Evolutionary conservation across 2,329 filamentous ascomycete genomes (phyloP).

Genomic region (Paraphaeosphaeria sporulosa): DNA sequence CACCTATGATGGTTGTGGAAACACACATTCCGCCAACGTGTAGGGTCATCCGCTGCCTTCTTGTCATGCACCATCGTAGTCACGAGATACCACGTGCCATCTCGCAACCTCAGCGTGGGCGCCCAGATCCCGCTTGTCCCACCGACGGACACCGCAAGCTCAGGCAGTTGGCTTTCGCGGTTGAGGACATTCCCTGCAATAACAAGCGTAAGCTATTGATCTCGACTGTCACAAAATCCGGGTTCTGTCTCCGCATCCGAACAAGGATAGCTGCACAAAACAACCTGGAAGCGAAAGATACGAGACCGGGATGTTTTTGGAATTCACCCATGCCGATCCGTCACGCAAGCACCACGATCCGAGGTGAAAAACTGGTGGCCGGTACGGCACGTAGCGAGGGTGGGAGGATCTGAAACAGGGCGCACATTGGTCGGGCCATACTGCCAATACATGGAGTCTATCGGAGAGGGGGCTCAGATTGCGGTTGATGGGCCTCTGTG

Average conservation of each 20-base stretch:
- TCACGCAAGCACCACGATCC: constrained; percentile 10
- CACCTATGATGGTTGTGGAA: not conserved
- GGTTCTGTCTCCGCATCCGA: not conserved
- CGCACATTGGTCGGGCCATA: not conserved
- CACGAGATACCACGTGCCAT: constrained; percentile 53
- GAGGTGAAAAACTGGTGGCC: constrained; percentile 7
- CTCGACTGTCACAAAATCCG: not conserved
- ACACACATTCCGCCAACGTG: constrained; percentile 50
- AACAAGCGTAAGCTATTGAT: constrained; percentile 1
- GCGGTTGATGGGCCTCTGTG: constrained; percentile 9
- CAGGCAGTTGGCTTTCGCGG: constrained; percentile 49
- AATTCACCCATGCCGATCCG: constrained; percentile 18
- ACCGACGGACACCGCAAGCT: constrained; percentile 42
- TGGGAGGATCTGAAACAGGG: constrained; percentile 7
- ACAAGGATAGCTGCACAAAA: constrained; percentile 13
- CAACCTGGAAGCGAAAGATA: constrained; percentile 20
- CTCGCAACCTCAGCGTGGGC: constrained; percentile 50
- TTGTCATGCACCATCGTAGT: constrained; percentile 44
- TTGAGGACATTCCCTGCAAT: constrained; percentile 43
- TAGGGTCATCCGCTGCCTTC: constrained; percentile 33
- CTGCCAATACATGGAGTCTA: constrained; percentile 11
- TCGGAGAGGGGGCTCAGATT: constrained; percentile 8
- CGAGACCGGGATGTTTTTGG: constrained; percentile 11
- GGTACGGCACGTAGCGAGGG: not conserved
- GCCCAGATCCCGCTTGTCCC: constrained; percentile 52